Evolutionary conservation across 108 stramenopile genomes (phyloP), one percentile per base, ranked within the genome.

Genomic region (Conticribra weissflogii): DNA sequence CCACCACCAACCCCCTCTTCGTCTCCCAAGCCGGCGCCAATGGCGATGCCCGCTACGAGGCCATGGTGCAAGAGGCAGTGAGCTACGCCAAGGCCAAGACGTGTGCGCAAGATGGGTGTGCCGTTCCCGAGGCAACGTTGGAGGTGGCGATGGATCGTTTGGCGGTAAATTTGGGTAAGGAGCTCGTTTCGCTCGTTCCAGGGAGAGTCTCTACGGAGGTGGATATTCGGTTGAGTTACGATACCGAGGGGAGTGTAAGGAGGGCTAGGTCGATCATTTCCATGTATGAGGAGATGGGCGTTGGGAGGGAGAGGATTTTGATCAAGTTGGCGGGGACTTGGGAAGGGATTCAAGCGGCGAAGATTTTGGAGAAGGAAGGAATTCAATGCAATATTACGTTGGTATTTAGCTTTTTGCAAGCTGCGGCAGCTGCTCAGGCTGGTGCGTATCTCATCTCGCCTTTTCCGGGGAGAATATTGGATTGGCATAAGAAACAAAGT

Each of bases 301-400:
- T 99, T 24, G 52, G 68, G 64, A 85, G 78, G 53, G 69, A 69
- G 21, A 85, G 97, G 23, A 86, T 99, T 53, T 76, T 99, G 51
- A 97, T 99, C 81, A 99, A 99, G 82, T 68, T 99, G 31, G 98
- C 98, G 17, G 96, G 92, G 32, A 99, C 99, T 33, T 99, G 97
- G 98, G 99, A 99, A 70, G 98, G 98, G 25, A 97, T 98, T 69
- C 91, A 87, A 68, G 98, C 98, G 1, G 95, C 95, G 34, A 80
- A 88, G 73, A 71, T 86, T 28, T 83, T 99, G 62, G 93, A 98
- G 84, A 71, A 83, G 70, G 94, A 98, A 70, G 97, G 96, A 41
- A 96, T 99, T 59, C 78, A 82, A 55, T 98, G 97, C 81, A 98
- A 98, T 80, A 81, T 99, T 48, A 98, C 99, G 3, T 83, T 98